phyloP scores from a whole-genome alignment of 495 filamentous ascomycete genomes.

The Aspergillus saccharolyticus region DNA sequence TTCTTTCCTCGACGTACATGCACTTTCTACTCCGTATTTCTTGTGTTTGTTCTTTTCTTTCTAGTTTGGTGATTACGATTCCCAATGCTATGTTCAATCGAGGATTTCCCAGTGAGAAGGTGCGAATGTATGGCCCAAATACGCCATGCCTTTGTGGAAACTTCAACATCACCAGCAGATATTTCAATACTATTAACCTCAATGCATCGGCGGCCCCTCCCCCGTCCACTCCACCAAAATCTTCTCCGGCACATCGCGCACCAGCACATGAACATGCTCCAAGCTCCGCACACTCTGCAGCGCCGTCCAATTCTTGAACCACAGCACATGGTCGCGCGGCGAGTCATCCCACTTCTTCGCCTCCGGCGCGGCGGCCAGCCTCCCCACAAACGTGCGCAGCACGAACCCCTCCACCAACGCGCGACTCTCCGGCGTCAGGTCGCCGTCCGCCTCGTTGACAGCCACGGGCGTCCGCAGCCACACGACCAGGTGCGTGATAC shows the following conservation, averaged over 20 bases:
- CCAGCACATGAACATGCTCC: conserved; percentile 72
- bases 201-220: conserved; percentile 15
- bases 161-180: too few relatives aligned
- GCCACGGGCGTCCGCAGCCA: conserved; percentile 55
- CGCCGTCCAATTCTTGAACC: conserved; percentile 93
- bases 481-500: conserved; percentile 59
- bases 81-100: conserved; percentile 18
- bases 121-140: too few relatives aligned
- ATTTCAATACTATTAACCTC: too few relatives aligned
- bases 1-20: neutral
- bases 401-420: conserved; percentile 62
- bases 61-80: conserved; percentile 18
- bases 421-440: conserved; percentile 65
- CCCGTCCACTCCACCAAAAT: conserved; percentile 59
- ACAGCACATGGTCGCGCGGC: conserved; percentile 60
- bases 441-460: conserved; percentile 52
- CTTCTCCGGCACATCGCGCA: conserved; percentile 55
- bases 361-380: conserved; percentile 41
- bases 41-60: neutral
- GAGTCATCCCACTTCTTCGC: conserved; percentile 26
- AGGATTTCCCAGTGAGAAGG: too few relatives aligned
- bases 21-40: neutral
- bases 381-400: conserved; percentile 56
- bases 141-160: too few relatives aligned
- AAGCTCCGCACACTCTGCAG: conserved; percentile 79